Conservation (phyloP, 176 grass and related monocot species). For the Musa acuminata region DNA sequence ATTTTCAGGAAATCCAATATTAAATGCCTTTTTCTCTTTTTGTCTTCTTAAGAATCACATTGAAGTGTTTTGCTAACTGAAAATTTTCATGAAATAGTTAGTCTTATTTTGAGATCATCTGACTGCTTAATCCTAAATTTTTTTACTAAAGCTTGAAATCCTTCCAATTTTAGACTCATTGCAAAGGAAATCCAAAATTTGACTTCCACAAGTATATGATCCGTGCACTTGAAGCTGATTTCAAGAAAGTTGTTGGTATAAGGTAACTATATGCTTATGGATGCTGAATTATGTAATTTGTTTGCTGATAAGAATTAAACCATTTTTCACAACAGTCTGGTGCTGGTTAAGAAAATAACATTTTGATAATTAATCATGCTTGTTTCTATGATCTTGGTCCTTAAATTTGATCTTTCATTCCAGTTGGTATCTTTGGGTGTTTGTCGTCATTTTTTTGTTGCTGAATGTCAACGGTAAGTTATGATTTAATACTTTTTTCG, state of each 20-base stretch:
- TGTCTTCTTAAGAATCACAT: neutral
- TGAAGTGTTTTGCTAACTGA: neutral
- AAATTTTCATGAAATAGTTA: neutral
- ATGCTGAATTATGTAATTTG: too few species aligned
- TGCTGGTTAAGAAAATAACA: too few species aligned
- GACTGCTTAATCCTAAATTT: neutral
- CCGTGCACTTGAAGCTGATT: conserved; percentile 79
- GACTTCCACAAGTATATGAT: conserved; percentile 88
- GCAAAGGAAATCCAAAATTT: conserved; percentile 60
- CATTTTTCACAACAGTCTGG: too few species aligned
- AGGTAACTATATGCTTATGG: conserved; percentile 31
- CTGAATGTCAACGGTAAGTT: conserved; percentile 83
- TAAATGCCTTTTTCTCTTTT: neutral
- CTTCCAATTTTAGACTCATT: conserved; percentile 59
- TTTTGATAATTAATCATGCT: too few species aligned
- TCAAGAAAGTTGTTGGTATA: conserved; percentile 87
- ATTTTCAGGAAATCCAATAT: neutral
- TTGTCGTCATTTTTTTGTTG: conserved; percentile 86
- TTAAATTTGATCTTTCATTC: neutral
- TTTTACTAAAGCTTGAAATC: neutral
- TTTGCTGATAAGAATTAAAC: too few species aligned
- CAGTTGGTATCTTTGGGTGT: conserved; percentile 95
- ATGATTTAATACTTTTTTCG: neutral
- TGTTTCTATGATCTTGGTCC: neutral
- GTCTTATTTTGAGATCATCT: neutral